Percentiles rank a stretch among this genome's conserved stretches.
These are phyloP conservation scores for Candida suzukii DNA, from an alignment of 805 yeast genomes.

Conservation along the genomic window DNA sequence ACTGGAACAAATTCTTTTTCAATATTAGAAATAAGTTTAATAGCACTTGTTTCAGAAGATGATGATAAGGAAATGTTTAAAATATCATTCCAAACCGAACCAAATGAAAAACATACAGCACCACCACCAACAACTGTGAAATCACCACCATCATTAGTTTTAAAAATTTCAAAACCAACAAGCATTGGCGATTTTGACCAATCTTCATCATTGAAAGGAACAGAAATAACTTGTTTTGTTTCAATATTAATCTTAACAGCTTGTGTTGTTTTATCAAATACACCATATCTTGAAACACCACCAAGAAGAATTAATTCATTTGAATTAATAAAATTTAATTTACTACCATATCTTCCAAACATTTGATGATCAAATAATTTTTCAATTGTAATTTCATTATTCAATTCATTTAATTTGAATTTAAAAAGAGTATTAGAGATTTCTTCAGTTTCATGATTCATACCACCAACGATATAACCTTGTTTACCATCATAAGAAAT, in stretches of 20 bases:
- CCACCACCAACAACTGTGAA: slow-evolving; percentile 52
- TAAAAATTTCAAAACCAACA: slow-evolving; percentile 40
- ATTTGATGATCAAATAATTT: slow-evolving; percentile 19
- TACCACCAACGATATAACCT: slow-evolving; percentile 49
- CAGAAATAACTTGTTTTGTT: slow-evolving; percentile 9
- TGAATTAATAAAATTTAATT: slow-evolving; percentile 23
- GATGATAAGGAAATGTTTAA: neutral
- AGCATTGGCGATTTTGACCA: slow-evolving; percentile 42
- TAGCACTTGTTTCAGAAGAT: neutral
- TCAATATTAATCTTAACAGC: slow-evolving; percentile 29
- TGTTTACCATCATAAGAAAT: slow-evolving; percentile 9
- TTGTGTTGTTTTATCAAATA: slow-evolving; percentile 27
- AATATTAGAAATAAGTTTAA: neutral
- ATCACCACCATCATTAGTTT: slow-evolving; percentile 12
- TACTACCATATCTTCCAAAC: slow-evolving; percentile 45
- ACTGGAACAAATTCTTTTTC: neutral
- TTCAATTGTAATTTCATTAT: slow-evolving; percentile 12
- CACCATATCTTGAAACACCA: slow-evolving; percentile 40
- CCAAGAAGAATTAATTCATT: slow-evolving; percentile 43
- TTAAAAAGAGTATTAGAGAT: slow-evolving; percentile 28
- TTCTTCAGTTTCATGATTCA: slow-evolving; percentile 4
- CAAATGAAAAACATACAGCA: slow-evolving; percentile 78
- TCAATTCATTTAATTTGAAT: slow-evolving; percentile 17
- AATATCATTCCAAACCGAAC: slow-evolving; percentile 42
- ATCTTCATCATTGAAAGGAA: slow-evolving; percentile 24